Base-by-base conservation (phyloP, 1,284 basidiomycete species). In the Lentinula novae-zelandiae region DNA sequence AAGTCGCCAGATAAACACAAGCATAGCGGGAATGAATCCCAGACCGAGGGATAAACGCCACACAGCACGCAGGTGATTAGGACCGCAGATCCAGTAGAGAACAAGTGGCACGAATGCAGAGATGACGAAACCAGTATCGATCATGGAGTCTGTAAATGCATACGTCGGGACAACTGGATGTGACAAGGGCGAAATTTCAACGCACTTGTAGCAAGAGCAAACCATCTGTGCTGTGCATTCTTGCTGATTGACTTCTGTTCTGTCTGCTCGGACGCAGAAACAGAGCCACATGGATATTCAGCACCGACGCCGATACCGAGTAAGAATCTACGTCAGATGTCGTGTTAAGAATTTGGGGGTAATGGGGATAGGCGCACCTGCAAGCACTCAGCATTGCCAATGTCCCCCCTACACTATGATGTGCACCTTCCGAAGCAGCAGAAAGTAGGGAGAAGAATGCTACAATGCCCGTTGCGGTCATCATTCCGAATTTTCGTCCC, bases 11-110 rank as follows among this genome's bases (percentile, higher is more conserved):
- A 95, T 70, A 69, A 96, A 85, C 46, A 96, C 90, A 1, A 85
- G 78, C 6, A 87, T 67, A 4, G 95, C 94, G 27, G 95, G 93
- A 57, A 97, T 72, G 46, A 89, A 78, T 49, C 95, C 96, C 10
- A 98, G 80, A n/a, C 93, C 94, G 34, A 98, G 83, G 3, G 93
- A 91, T 42, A 95, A 72, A 58, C 96, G 89, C 95, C 93, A 96
- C 4, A 93, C 90, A 4, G 87, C 89, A 27, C 90, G 84, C 34
- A 96, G 83, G 69, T 53, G 51, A 39, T 48, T 48, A 20, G 31
- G 44, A 27, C 51, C 87, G 60, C 64, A 92, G 84, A 95, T 95
- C 91, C 90, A 94, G 68, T 86, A 88, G 38, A 93, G 77, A 31
- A 96, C 88, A 17, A 95, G 81, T 9, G 93, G 91, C 2, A 95